A percentile compares a stretch with the other conserved stretches of the same genome.
phyloP scores from a whole-genome alignment of 805 yeast species.

The Zygoascus flipseniorum region DNA sequence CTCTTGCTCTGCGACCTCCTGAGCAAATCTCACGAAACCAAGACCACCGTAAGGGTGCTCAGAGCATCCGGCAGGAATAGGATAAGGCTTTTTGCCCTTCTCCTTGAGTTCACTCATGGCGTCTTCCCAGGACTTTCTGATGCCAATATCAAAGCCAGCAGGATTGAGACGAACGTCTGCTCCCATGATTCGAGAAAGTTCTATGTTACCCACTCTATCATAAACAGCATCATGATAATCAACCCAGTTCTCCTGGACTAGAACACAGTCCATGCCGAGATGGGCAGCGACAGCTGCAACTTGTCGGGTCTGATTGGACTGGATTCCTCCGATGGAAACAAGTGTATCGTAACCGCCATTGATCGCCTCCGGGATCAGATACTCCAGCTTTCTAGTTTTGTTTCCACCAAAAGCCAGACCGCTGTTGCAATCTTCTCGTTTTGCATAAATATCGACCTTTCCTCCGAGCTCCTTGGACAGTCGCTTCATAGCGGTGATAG shows the following conservation, averaged over 20 bases:
- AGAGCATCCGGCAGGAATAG: slow-evolving; percentile 3
- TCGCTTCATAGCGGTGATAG: slow-evolving; percentile 1
- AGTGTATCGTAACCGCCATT: slow-evolving; percentile 1
- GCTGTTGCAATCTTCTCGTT: slow-evolving; percentile 2
- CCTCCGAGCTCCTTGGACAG: not conserved
- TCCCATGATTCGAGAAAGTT: slow-evolving; percentile 2
- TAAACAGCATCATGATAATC: slow-evolving; percentile 3
- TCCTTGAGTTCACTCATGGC: slow-evolving; percentile 1
- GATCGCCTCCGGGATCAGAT: slow-evolving; percentile 2
- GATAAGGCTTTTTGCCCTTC: slow-evolving; percentile 1
- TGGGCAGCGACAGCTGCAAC: slow-evolving; percentile 5
- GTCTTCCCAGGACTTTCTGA: slow-evolving; percentile 1
- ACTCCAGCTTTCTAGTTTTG: slow-evolving; percentile 2
- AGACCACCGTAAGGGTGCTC: slow-evolving; percentile 4
- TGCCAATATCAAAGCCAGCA: slow-evolving; percentile 2
- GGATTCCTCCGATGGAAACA: slow-evolving; percentile 2
- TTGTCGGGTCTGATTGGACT: slow-evolving; percentile 2
- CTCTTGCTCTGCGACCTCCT: slow-evolving; percentile 2
- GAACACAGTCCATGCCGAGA: slow-evolving; percentile 3
- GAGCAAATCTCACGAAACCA: slow-evolving; percentile 1
- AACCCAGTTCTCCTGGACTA: slow-evolving; percentile 4
- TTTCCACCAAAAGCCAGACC: slow-evolving; percentile 3
- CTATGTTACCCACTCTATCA: slow-evolving; percentile 2
- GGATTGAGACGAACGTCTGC: not conserved
- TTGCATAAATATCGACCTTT: not conserved